Evolutionary conservation across 73 alveolate genomes (phyloP).

Genomic region (Durusdinium trenchii): DNA sequence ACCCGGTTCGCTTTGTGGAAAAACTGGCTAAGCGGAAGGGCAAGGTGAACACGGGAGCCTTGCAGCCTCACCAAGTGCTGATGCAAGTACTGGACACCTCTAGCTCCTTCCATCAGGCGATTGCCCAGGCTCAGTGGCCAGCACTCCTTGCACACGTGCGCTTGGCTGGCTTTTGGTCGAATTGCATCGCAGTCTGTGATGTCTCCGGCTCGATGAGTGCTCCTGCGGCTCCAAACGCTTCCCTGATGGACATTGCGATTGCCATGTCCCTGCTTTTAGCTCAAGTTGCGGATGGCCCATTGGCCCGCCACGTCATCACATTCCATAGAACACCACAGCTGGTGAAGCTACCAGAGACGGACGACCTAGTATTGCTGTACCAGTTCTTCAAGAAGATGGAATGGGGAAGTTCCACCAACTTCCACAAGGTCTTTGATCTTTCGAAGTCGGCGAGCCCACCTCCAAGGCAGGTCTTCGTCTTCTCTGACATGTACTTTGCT

Average conservation of each 20-base stretch:
- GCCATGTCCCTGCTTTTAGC: constrained; percentile 53
- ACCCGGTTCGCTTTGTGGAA: constrained; percentile 34
- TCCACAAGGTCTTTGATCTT: constrained; percentile 53
- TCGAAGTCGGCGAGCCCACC: not conserved
- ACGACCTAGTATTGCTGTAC: not conserved
- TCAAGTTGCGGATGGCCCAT: constrained; percentile 8
- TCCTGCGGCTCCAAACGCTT: constrained; percentile 24
- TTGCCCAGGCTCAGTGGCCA: constrained; percentile 71
- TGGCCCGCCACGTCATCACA: constrained; percentile 37
- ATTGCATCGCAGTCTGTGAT: constrained; percentile 71
- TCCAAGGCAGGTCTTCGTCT: constrained; percentile 40
- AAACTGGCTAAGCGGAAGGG: constrained; percentile 33
- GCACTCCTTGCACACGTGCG: constrained; percentile 38
- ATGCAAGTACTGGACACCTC: not conserved
- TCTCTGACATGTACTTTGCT: constrained; percentile 70
- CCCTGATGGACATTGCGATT: constrained; percentile 48
- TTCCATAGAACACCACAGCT: not conserved
- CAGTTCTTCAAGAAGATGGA: not conserved
- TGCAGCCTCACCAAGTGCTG: constrained; percentile 68
- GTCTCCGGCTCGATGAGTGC: constrained; percentile 47
- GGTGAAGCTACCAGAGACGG: constrained; percentile 26
- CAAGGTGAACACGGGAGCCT: constrained; percentile 47
- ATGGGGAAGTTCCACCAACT: constrained; percentile 55
- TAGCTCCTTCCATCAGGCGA: not conserved
- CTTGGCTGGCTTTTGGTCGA: not conserved